Base-by-base conservation (phyloP, 1,284 basidiomycete species). In the Trichosporon sp. region DNA sequence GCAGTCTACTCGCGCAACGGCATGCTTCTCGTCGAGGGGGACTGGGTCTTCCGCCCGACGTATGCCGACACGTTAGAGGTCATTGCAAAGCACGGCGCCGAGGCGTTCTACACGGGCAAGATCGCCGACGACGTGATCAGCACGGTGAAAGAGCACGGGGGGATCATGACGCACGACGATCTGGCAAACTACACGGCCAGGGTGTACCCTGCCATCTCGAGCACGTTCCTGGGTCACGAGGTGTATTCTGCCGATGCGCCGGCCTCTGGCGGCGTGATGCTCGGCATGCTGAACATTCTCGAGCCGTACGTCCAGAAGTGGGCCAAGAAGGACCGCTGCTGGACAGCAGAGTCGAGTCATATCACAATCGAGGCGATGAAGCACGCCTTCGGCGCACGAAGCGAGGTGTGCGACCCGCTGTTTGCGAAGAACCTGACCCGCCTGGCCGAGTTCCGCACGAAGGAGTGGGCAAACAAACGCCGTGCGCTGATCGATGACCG, bases 351-450 rank as follows among this genome's bases (percentile, higher is more conserved):
- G 14, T 74, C 72, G 66, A 89, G 92, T 77, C 95, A 95, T 81
- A 94, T 96, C 90, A 90, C 93, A 65, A 88, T 88, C 11, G 96
- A 98, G 75, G 92, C 90, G 25, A 90, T 96, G 87, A 99, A 95
- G 80, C 86, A 95, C 36, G 90, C 94, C 70, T 99, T 98, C 68
- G 83, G 81, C 2, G 80, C 70, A 46, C 88, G 92, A 61, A 72
- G 92, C 3, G 87, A 86, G 70, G 85, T 97, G 60, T 89, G 87
- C 33, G 94, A 97, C 76, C 87, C 76, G 78, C 81, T 54, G 83
- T 89, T 66, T 82, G 87, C 69, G 80, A 81, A 7, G 66, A 80
- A 78, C 52, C 54, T 69, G 34, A 65, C 68, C 1, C 83, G 84
- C 31, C 87, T 94, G 32, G 77, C 83, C 37, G 84, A 88, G 70